Evolutionary conservation across 352 stramenopile genomes (phyloP), one percentile per base, ranked within the genome.

Genomic region (Phytophthora boehmeriae): DNA sequence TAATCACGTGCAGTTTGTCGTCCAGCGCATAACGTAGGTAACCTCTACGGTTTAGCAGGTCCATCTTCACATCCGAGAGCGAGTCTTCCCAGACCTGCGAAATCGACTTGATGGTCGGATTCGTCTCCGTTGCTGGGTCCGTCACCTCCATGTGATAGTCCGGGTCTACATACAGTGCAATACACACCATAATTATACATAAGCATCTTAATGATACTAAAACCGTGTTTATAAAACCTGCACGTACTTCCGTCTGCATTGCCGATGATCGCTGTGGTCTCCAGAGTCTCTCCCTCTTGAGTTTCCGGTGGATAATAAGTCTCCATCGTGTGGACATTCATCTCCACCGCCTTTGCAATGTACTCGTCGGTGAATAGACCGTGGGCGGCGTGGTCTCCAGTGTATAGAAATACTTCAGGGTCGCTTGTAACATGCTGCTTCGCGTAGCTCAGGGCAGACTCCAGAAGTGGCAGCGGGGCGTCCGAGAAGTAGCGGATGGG

Each of bases 81-180:
- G 81, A 92, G 14, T 78, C 48, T 19, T 71, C 54, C 86, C 83
- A 95, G 5, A 80, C 74, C 8, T 65, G 20, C 2, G 87, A 86
- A 22, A 93, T 83, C 25, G 85, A 66, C 8, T 75, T 45, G 61
- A 93, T 88, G 28, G 85, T 80, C 51, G 82, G 85, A 55, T 92
- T 93, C 32, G 57, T 61, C 41, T 70, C 57, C 10, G 51, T 72
- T 9, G 73, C 49, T 5, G 82, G 80, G 42, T 92, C 71, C 32
- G 81, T 95, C 61, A 93, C 66, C 48, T 90, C 71, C 83, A 95
- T 93, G 55, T 89, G 71, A 45, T 95, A 95, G 66, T 93, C 79
- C n/a, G 77, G 78, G 43, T 90, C 85, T 94, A 43, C 22, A 35
- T 13, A 34, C 34, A 6, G 6, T 13, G 22, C 35, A 66, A 48